Base-by-base conservation (phyloP, 371 early-diverging fungal species). In the Mortierella sp. region DNA sequence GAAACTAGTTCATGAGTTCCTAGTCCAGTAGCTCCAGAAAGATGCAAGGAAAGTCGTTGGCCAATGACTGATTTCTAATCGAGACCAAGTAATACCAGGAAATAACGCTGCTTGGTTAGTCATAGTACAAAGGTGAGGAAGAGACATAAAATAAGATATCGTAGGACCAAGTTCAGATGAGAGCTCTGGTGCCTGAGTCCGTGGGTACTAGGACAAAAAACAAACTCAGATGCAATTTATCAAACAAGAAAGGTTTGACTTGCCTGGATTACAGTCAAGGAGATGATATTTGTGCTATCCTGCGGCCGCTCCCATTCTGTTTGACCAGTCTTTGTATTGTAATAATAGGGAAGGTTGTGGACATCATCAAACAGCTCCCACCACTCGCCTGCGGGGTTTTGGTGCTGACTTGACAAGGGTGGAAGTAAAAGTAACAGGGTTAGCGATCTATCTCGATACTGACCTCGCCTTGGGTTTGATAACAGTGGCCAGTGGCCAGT, bases 311-410 rank as follows among this genome's bases (percentile, higher is more conserved):
- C 77, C 98, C 98, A 98, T 76, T 94, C 95, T 13, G 97, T 96
- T 63, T 91, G 85, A 32, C 92, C 91, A 0, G 95, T 93, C 62
- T 86, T 85, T 5, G 96, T 92, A 84, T 96, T 94, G 87, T 96
- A 97, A 83, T 95, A 97, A 84, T 97, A 98, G 7, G 92, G 92
- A 52, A 94, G 83, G 53, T 92, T 90, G 66, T 94, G 90, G 52
- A 89, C 86, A 41, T 96, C 94, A 83, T 98, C 97, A 76, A 92
- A 92, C 45, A 97, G 88, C 85, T 97, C 96, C 97, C 97, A 97
- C 96, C 97, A 98, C 74, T 97, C 97, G 69, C 92, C 92, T 41
- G 88, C 88, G 21, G 93, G 93, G 67, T 86, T 79, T 62, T 83
- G 88, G 38, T 86, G 88, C n/a, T 86, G 83, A 36, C 92, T 91